Base-by-base conservation (phyloP, 805 yeast genomes). In the Barnettozyma salicaria region DNA sequence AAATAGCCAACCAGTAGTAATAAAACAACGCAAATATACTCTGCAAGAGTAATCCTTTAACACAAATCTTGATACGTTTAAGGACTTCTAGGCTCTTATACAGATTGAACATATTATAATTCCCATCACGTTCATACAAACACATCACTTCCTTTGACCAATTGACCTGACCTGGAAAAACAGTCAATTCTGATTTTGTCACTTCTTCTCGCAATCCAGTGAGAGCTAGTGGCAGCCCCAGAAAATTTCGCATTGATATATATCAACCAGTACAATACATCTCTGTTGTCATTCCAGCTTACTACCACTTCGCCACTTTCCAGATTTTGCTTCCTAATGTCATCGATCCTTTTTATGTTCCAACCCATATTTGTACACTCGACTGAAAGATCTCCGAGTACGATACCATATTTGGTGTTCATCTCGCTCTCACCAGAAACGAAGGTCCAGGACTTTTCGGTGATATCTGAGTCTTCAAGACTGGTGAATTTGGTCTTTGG, bases 221-320 rank as follows among this genome's bases (percentile, higher is more conserved):
- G 20, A 1, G 52, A 28, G 1, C 36, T 29, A 5, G 27, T 37
- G 2, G 41, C 16, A 8, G 45, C 45, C 8, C 65, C 62, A 2
- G 37, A 46, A 37, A 64, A 60, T 17, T 29, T 37, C 7, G 46
- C 56, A 43, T 63, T 51, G 6, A 56, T 42, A 39, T 45, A 63
- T 2, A 64, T 42, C 10, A 59, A 16, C 55, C 63, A 62, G 37
- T 58, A 54, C 4, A 55, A 36, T 6, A 36, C 48, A 7, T 40
- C 36, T 3, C 27, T 41, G 19, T 47, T 39, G 13, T 47, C 53
- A 14, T 29, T 16, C 58, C 59, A 50, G 46, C 57, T 50, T 14
- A 47, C 33, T 14, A 54, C 30, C 2, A 54, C 40, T 7, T 47
- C 21, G 9, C 36, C 37, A 6, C 21, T 30, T 4, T 30, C 33